Percentiles rank a stretch among this genome's conserved stretches.
Conservation (phyloP, 2,329 filamentous ascomycete genomes). For the Dryadomyces sulphureus region DNA sequence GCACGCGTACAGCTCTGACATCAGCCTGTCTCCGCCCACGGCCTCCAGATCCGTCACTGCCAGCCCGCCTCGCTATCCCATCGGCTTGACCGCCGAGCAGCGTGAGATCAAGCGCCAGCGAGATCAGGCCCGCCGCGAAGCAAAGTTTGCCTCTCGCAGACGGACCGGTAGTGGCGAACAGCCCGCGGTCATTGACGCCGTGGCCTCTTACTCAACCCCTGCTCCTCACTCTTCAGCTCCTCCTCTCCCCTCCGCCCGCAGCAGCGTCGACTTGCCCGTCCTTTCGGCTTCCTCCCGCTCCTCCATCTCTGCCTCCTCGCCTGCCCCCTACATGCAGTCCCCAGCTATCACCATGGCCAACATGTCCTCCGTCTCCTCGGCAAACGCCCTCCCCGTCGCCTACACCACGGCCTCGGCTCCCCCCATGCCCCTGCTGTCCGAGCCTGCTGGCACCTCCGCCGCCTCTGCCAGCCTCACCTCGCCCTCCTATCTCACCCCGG, state of each 20-base stretch:
- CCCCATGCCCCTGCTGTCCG: constrained; percentile 34
- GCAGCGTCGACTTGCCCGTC: not conserved
- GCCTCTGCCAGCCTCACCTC: constrained; percentile 28
- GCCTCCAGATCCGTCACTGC: constrained; percentile 38
- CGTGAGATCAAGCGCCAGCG: constrained; percentile 47
- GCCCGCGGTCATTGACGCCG: not conserved
- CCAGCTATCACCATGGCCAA: constrained; percentile 23
- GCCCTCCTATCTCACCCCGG: constrained; percentile 11
- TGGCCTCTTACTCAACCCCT: not conserved
- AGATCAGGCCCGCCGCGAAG: constrained; percentile 42
- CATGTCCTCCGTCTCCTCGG: constrained; percentile 21
- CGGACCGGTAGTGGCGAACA: constrained; percentile 27
- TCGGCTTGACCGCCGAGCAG: constrained; percentile 41
- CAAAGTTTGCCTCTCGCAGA: constrained; percentile 36
- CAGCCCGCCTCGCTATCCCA: constrained; percentile 34
- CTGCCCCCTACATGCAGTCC: constrained; percentile 5
- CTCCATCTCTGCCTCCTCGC: constrained; percentile 1
- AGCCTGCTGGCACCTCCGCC: constrained; percentile 17
- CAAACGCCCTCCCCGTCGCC: constrained; percentile 24
- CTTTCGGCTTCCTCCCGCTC: not conserved
- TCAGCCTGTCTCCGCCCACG: constrained; percentile 34
- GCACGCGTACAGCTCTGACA: constrained; percentile 33
- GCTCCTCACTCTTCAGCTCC: not conserved
- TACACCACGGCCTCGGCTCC: constrained; percentile 32
- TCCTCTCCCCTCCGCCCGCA: not conserved